These are phyloP conservation scores for Tylopilus subfusipes DNA, from an alignment of 768 basidiomycete species.

Conservation along the genomic window DNA sequence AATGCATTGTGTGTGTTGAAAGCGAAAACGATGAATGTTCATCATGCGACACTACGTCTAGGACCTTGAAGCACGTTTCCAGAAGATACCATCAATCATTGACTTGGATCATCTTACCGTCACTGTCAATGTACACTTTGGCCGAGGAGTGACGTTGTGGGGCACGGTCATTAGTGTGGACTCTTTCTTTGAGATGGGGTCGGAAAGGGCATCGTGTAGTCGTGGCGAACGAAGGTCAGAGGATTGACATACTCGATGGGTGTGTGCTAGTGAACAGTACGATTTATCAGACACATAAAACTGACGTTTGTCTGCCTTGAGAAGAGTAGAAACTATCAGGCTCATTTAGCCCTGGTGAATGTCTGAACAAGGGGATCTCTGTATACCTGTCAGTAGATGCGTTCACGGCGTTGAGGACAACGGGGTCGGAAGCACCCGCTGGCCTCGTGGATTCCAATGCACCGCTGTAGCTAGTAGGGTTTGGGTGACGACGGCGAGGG, in stretches of 20 bases:
- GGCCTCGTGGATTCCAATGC: constrained; percentile 47
- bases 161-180: constrained; percentile 67
- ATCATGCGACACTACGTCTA: constrained; percentile 48
- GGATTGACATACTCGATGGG: constrained; percentile 82
- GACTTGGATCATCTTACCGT: constrained; percentile 95
- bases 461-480: constrained; percentile 50
- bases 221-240: constrained; percentile 77
- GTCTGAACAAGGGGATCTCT: not conserved
- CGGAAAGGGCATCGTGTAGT: constrained; percentile 33
- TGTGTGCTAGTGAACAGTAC: constrained; percentile 70
- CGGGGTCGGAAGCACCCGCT: constrained; percentile 28
- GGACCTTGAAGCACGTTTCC: constrained; percentile 93
- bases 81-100: constrained; percentile 86
- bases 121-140: constrained; percentile 87
- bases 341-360: constrained; percentile 6
- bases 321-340: constrained; percentile 74
- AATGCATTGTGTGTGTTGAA: not conserved
- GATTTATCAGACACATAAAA: not conserved
- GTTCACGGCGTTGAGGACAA: constrained; percentile 51
- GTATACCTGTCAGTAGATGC: constrained; percentile 78
- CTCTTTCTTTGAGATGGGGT: not conserved
- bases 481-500: no score
- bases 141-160: constrained; percentile 77
- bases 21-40: not conserved
- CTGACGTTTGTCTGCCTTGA: constrained; percentile 68